Conservation (phyloP, 768 basidiomycete genomes). For the Kwoniella sp. region DNA sequence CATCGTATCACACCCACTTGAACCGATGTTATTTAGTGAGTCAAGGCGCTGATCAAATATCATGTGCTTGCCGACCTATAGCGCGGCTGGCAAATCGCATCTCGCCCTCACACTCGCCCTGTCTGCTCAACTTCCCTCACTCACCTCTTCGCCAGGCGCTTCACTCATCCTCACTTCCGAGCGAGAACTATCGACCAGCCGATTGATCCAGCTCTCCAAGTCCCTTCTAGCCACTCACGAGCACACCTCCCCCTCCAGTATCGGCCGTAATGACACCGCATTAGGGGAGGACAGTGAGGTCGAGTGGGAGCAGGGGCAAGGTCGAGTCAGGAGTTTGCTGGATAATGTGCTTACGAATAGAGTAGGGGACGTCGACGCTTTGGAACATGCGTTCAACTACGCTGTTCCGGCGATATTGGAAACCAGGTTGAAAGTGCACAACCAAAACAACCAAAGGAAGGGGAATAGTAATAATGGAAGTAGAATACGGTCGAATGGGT, state of each 20-base stretch:
- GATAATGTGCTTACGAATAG: conserved; percentile 62
- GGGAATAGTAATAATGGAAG: too few relatives aligned
- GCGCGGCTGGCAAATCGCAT: conserved; percentile 93
- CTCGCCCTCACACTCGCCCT: conserved; percentile 81
- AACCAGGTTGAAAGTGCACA: neutral
- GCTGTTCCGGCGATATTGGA: conserved; percentile 53
- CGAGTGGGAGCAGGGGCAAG: neutral
- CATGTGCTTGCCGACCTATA: too few relatives aligned
- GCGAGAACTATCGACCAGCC: conserved; percentile 46
- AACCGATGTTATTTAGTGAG: too few relatives aligned
- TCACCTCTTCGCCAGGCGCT: conserved; percentile 62
- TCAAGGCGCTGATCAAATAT: too few relatives aligned
- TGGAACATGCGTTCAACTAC: conserved; percentile 57
- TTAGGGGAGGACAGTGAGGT: too few relatives aligned
- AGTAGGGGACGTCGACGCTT: conserved; percentile 51
- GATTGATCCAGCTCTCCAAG: conserved; percentile 47
- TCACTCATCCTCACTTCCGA: conserved; percentile 51
- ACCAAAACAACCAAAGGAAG: too few relatives aligned
- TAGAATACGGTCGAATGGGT: conserved; percentile 3
- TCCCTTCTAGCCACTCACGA: conserved; percentile 25
- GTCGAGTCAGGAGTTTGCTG: conserved; percentile 19
- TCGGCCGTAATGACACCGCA: too few relatives aligned
- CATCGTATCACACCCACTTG: too few relatives aligned
- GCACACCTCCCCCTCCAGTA: conserved; percentile 10
- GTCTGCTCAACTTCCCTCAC: conserved; percentile 68